Conservation (phyloP, 768 basidiomycete species). For the Calocera viscosa region DNA sequence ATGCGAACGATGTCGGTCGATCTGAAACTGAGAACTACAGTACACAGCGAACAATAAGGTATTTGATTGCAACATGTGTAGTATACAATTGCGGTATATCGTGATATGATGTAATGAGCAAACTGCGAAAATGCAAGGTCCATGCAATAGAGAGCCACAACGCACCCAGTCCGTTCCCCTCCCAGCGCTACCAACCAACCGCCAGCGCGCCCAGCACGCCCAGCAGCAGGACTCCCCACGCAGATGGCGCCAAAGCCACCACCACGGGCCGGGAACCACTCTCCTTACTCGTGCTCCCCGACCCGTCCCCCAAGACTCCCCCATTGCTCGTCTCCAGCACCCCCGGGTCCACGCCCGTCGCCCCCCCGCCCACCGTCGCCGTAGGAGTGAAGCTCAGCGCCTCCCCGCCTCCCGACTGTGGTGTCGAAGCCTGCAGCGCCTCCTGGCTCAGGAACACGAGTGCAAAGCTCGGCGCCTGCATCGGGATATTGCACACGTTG, state of each 20-base stretch:
- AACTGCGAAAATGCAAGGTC: no score
- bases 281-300: conserved; percentile 4
- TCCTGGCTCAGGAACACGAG: conserved; percentile 52
- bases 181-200: no score
- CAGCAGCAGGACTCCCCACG: neutral
- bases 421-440: conserved; percentile 28
- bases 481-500: conserved; percentile 45
- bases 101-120: no score
- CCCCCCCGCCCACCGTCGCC: conserved; percentile 21
- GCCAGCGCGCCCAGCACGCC: no score
- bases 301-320: neutral
- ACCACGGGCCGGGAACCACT: neutral
- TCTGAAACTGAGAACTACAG: no score
- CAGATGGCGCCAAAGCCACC: neutral
- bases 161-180: no score
- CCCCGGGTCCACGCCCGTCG: conserved; percentile 41
- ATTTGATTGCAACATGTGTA: neutral
- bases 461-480: conserved; percentile 61
- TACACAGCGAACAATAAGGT: no score
- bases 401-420: neutral
- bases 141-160: no score
- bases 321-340: conserved; percentile 58
- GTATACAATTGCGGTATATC: neutral
- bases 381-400: neutral
- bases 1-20: no score